Base-by-base conservation (phyloP, 352 stramenopile species). In the Globisporangium middletonii region DNA sequence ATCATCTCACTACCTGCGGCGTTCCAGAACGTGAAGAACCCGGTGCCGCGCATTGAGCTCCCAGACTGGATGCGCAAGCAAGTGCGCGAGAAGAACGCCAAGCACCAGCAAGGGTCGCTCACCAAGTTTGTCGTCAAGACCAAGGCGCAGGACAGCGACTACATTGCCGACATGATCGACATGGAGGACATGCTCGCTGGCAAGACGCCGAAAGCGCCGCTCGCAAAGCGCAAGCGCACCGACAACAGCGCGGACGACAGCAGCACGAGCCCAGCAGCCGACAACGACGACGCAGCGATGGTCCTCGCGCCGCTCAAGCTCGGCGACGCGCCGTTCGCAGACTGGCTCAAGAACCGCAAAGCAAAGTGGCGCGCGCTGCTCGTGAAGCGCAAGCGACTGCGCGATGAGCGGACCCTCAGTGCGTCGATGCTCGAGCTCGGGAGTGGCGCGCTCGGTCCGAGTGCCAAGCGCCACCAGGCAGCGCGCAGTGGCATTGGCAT, bases 1-100 rank as follows among this genome's bases (percentile, higher is more conserved):
- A 99, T 99, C 72, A 99, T 99, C 62, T 99, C 95, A 11, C 98
- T 99, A 46, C 97, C 97, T 12, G 97, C 97, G 27, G 97, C 94
- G 19, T 91, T 99, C 58, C 97, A 99, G 69, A 97, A 97, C 58
- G 77, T 99, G 3, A 65, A 64, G 16, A 99, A 99, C 72, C 97
- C 97, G 6, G 95, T 99, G 9, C 96, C 97, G 4, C 82, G 96
- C 8, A 95, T 99, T 47, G 72, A 89, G 44, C 79, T 99, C 63
- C 97, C 97, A 13, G 92, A 98, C 43, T 99, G 97, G 97, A 90
- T 99, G 64, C 73, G 92, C 7, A 92, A 89, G 49, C 89, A 96
- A 64, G 83, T 98, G 60, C 86, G 96, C 37, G 83, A 97, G 55
- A 92, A 96, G 56, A 88, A 86, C 52, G 79, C 81, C 9, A 84